Evolutionary conservation across 1,284 basidiomycete genomes (phyloP).

Genomic region (Cutaneotrichosporon daszewskae): DNA sequence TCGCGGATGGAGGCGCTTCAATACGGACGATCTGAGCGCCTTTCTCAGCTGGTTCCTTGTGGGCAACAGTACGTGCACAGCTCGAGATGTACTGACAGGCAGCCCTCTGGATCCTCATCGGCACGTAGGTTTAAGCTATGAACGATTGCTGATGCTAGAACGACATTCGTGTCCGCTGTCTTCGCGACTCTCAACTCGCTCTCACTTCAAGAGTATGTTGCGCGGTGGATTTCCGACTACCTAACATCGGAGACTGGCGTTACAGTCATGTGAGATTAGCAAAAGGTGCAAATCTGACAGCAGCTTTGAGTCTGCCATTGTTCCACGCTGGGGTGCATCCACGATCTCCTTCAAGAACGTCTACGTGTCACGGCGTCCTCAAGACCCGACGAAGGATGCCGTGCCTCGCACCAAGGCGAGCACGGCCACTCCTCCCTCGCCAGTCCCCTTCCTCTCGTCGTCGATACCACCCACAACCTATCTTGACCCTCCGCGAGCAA

Average conservation of each 20-base stretch:
- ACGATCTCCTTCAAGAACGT: constrained; percentile 96
- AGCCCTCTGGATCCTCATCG: constrained; percentile 74
- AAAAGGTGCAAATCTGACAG: too few relatives aligned
- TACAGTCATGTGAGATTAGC: constrained; percentile 71
- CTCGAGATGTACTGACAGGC: neutral
- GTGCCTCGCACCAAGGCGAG: constrained; percentile 26
- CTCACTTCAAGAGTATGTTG: constrained; percentile 86
- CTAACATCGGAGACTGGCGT: constrained; percentile 89
- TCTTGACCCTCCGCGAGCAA: constrained; percentile 23
- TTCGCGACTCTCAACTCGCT: constrained; percentile 86
- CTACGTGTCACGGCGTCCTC: constrained; percentile 77
- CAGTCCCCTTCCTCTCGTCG: constrained; percentile 37
- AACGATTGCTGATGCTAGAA: constrained; percentile 52
- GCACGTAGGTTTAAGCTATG: constrained; percentile 62
- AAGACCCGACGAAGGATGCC: constrained; percentile 9
- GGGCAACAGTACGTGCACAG: constrained; percentile 61
- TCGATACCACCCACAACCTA: constrained; percentile 35
- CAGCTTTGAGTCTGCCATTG: constrained; percentile 89
- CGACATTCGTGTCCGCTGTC: constrained; percentile 90
- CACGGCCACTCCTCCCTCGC: constrained; percentile 30
- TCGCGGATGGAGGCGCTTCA: constrained; percentile 88
- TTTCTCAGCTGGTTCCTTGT: constrained; percentile 93
- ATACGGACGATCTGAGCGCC: constrained; percentile 93
- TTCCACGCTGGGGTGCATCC: constrained; percentile 95
- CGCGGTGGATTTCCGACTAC: constrained; percentile 83